phyloP scores from a whole-genome alignment of 208 protist species.

The Leishmania tarentolae region DNA sequence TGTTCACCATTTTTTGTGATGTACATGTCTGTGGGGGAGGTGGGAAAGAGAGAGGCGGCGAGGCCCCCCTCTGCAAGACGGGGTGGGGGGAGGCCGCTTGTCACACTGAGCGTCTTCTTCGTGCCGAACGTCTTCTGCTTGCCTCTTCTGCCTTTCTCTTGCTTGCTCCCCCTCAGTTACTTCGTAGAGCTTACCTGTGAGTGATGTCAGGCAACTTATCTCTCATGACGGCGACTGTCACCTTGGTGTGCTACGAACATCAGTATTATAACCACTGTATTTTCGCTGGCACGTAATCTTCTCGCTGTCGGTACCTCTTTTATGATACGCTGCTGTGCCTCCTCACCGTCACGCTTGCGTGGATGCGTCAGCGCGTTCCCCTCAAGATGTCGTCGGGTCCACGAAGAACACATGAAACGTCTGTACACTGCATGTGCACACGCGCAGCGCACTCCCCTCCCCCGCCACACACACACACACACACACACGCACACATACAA shows the following conservation, averaged over 20 bases:
- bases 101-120: too few species aligned
- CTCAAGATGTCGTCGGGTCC: neutral
- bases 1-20: neutral
- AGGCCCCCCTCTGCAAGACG: too few species aligned
- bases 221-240: neutral
- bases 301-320: neutral
- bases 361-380: neutral
- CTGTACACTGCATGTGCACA: neutral
- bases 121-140: too few species aligned
- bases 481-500: too few species aligned
- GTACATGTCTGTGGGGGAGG: neutral
- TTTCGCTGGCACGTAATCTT: neutral
- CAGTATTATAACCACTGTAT: neutral
- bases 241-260: neutral
- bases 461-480: too few species aligned
- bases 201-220: neutral
- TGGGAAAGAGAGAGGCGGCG: neutral
- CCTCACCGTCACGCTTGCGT: neutral
- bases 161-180: neutral
- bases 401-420: neutral
- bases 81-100: too few species aligned
- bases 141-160: neutral
- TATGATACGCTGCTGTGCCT: neutral
- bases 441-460: neutral
- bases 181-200: neutral